These are phyloP conservation scores for Brettanomyces custersianus DNA, from an alignment of 805 yeast species.

Conservation along the genomic window DNA sequence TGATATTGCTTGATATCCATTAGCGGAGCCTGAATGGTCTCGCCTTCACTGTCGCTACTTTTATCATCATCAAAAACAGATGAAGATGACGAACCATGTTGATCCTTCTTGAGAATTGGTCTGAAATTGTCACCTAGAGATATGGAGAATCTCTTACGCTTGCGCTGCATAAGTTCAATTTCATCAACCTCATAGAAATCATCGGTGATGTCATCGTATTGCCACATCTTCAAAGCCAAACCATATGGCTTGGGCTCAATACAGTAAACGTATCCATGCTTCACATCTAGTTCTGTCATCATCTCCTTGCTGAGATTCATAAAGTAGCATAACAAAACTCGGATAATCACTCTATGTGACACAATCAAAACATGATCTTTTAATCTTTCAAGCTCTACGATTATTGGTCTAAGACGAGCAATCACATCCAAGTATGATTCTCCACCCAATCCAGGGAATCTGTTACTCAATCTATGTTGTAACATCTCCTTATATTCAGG, in stretches of 20 bases:
- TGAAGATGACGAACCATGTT: conserved; percentile 10
- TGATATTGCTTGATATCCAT: conserved; percentile 7
- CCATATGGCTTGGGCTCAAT: conserved; percentile 32
- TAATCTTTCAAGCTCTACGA: conserved; percentile 27
- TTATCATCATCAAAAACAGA: conserved; percentile 10
- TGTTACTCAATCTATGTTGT: conserved; percentile 22
- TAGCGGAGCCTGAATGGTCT: conserved; percentile 5
- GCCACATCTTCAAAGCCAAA: conserved; percentile 28
- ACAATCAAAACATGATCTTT: conserved; percentile 27
- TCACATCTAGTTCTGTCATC: conserved; percentile 30
- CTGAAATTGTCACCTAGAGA: conserved; percentile 14
- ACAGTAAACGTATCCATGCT: conserved; percentile 27
- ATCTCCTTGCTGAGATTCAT: conserved; percentile 28
- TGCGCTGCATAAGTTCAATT: conserved; percentile 26
- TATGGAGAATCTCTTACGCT: conserved; percentile 23
- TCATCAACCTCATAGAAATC: conserved; percentile 30
- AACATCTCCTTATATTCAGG: conserved; percentile 22
- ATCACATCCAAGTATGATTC: conserved; percentile 30
- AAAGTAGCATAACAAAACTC: conserved; percentile 28
- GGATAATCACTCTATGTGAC: conserved; percentile 26
- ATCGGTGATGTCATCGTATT: conserved; percentile 25
- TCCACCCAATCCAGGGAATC: conserved; percentile 31
- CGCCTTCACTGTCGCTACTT: conserved; percentile 6
- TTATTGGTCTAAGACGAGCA: conserved; percentile 26
- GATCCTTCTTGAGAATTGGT: conserved; percentile 11